These are phyloP conservation scores for Besnoitia besnoiti DNA, from an alignment of 169 alveolate species.

Conservation along the genomic window DNA sequence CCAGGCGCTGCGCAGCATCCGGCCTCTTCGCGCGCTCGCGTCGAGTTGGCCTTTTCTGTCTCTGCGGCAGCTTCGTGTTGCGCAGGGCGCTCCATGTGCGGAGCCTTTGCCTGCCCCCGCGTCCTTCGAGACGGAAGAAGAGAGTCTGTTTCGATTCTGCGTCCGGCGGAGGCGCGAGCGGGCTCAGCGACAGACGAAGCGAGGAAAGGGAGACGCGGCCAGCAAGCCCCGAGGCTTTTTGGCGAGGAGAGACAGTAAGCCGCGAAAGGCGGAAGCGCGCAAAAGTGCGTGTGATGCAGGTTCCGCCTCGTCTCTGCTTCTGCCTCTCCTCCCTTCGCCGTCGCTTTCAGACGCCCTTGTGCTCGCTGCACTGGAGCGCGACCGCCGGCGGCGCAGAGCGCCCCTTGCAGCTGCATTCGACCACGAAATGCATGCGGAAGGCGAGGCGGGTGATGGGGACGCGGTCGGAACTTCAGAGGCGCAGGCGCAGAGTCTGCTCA, in stretches of 20 bases:
- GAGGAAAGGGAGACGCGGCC: not conserved
- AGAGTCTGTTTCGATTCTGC: not conserved
- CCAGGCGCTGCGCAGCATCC: slow-evolving; percentile 3
- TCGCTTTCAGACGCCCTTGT: not conserved
- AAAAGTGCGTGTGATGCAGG: not conserved
- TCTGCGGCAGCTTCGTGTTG: not conserved
- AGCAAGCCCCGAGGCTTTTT: not conserved
- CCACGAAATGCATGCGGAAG: too few relatives aligned
- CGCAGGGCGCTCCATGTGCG: not conserved
- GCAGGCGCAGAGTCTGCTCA: too few relatives aligned
- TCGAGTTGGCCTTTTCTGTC: not conserved
- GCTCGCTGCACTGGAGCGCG: not conserved
- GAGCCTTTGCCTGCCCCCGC: not conserved
- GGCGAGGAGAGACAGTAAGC: not conserved
- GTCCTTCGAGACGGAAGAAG: not conserved
- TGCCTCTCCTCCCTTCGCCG: slow-evolving; percentile 25
- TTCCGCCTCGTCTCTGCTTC: not conserved
- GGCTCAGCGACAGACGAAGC: not conserved
- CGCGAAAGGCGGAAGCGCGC: not conserved
- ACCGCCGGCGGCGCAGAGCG: not conserved
- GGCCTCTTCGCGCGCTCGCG: not conserved
- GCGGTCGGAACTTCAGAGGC: too few relatives aligned
- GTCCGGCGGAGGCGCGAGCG: slow-evolving; percentile 3
- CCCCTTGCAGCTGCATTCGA: not conserved
- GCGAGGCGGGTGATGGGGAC: too few relatives aligned